Evolutionary conservation across 768 basidiomycete genomes (phyloP).

Genomic region (Tremella fuciformis): DNA sequence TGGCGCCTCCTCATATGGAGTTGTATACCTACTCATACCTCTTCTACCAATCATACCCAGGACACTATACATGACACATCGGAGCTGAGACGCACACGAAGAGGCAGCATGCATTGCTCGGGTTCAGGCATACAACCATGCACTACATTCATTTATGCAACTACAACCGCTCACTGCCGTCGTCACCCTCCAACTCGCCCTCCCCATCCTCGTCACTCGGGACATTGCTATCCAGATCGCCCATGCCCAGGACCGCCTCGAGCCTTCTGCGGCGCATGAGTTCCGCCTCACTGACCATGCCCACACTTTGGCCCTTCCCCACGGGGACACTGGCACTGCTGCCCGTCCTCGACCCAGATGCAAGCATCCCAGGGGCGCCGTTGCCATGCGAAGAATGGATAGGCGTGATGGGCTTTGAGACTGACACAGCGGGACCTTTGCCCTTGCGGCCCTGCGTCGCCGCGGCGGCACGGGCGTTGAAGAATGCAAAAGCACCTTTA

Average conservation of each 20-base stretch:
- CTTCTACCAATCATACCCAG: too few species aligned
- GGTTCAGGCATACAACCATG: not conserved
- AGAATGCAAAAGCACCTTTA: conserved; percentile 47
- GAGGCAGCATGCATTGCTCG: too few species aligned
- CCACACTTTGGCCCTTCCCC: conserved; percentile 22
- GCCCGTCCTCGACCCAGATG: not conserved
- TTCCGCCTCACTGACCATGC: conserved; percentile 73
- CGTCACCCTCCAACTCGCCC: conserved; percentile 4
- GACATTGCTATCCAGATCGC: conserved; percentile 33
- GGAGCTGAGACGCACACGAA: too few species aligned
- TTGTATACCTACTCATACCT: too few species aligned
- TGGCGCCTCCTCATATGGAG: too few species aligned
- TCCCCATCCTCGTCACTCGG: conserved; percentile 35
- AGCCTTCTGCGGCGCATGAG: conserved; percentile 58
- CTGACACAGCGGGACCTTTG: not conserved
- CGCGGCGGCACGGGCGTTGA: conserved; percentile 24
- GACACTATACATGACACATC: too few species aligned
- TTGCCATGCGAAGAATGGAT: conserved; percentile 2
- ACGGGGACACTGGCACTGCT: conserved; percentile 33
- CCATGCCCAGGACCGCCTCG: conserved; percentile 56
- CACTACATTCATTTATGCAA: not conserved
- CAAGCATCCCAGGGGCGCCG: not conserved
- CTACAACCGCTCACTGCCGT: too few species aligned
- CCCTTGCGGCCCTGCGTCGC: conserved; percentile 2
- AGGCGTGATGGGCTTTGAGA: not conserved